Evolutionary conservation across 176 grass and related monocot species (phyloP).

Genomic region (Puya raimondii): DNA sequence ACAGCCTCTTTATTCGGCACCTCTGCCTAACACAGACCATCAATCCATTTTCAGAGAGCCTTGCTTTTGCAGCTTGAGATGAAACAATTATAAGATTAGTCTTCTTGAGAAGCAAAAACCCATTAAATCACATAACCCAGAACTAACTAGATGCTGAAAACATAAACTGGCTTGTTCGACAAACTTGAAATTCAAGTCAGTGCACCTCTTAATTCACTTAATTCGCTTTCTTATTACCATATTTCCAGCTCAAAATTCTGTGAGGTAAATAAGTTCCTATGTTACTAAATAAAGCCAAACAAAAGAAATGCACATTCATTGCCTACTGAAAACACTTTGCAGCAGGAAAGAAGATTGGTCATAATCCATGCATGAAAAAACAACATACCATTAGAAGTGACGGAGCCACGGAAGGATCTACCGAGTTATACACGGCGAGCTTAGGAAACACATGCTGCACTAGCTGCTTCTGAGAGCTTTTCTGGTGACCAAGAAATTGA

Average conservation of each 20-base stretch:
- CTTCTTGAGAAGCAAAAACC: background rate
- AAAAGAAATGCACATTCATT: background rate
- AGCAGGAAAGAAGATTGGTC: background rate
- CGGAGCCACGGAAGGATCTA: conserved; percentile 97
- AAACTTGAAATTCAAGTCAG: no score
- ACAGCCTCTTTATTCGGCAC: no score
- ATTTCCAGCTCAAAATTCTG: background rate
- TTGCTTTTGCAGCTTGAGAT: background rate
- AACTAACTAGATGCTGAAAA: no score
- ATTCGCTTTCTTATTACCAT: no score
- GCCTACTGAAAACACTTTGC: background rate
- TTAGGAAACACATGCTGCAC: conserved; percentile 90
- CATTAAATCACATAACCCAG: no score
- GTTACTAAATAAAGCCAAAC: background rate
- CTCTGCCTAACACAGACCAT: no score
- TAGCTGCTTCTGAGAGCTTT: conserved; percentile 93
- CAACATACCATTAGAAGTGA: conserved; percentile 88
- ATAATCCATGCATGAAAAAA: background rate
- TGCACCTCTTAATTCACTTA: no score
- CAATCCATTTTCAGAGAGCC: background rate
- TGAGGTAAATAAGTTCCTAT: background rate
- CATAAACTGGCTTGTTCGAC: no score
- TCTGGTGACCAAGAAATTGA: conserved; percentile 36
- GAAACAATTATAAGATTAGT: background rate
- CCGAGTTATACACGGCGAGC: conserved; percentile 98